Base-by-base conservation (phyloP, 2,329 filamentous ascomycete species). In the Macroventuria anomochaeta region DNA sequence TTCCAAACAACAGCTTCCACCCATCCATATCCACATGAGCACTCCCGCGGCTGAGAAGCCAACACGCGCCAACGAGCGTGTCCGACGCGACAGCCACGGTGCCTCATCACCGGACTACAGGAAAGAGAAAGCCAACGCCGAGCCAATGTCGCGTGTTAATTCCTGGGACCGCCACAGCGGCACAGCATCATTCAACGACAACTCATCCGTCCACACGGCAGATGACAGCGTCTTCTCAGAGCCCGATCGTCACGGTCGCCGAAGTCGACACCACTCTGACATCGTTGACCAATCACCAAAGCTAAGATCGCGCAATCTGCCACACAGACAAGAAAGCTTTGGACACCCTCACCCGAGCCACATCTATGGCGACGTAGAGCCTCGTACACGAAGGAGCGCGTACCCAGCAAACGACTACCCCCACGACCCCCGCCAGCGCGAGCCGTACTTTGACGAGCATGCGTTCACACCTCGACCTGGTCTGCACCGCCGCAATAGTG, bases 21-120 rank as follows among this genome's bases (percentile, higher is more conserved):
- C 64, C 28, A 62, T 69, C 31, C 62, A 68, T 20, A 62, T 67
- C 26, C 59, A 59, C 20, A 51, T 67, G 49, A 62, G 55, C 4
- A 23, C 40, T 5, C 31, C 55, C n/a, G 55, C 61, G 11, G 57
- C 58, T 3, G 55, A 59, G 2, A 58, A 59, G 21, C 49, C 55
- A 10, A 47, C 59, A 26, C 46, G 53, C 23, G 33, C 48, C 3
- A 43, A 46, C 7, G 41, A 58, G 6, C 57, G 55, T 17, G 36
- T 46, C 2, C 57, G 54, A n/a, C 55, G 58, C 25, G 38, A 49
- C 12, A 58, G 53, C n/a, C 53, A 42, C 12, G 47, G 41, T 11
- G n/a, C 48, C 12, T 53, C 62, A 1, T 59, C 62, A 15, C 28
- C 43, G n/a, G 44, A 47, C 11, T 39, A 40, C n/a, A 47, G 53